phyloP scores from a whole-genome alignment of 169 alveolate species.

The Eimeria acervulina region DNA sequence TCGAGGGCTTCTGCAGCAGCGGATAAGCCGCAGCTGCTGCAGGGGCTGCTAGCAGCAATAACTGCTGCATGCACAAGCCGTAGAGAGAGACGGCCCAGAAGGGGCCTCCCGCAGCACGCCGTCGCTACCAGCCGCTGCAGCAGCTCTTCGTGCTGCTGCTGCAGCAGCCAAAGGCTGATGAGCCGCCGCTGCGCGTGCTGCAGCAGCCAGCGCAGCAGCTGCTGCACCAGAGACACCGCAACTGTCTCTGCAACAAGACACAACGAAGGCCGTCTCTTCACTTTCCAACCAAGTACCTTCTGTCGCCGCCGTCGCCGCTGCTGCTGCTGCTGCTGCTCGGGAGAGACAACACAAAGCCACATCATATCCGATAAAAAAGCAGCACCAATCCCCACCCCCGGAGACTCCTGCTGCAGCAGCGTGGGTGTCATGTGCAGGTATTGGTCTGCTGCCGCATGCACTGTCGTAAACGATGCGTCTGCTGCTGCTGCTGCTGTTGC shows the following conservation, averaged over 20 bases:
- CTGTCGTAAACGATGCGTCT: background rate
- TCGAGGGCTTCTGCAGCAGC: background rate
- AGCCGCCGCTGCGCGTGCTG: constrained; percentile 49
- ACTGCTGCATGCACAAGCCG: constrained; percentile 65
- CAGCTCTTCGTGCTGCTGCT: constrained; percentile 45
- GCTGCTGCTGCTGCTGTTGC: constrained; percentile 1
- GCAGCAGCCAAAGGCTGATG: constrained; percentile 41
- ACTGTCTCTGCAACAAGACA: constrained; percentile 43
- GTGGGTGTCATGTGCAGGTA: constrained; percentile 63
- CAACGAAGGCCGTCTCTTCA: background rate
- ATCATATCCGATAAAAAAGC: constrained; percentile 19
- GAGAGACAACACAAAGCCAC: background rate
- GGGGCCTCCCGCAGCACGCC: constrained; percentile 58
- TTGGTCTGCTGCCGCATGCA: constrained; percentile 31
- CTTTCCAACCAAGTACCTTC: background rate
- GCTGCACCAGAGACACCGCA: constrained; percentile 45
- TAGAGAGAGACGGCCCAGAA: constrained; percentile 36
- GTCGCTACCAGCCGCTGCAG: constrained; percentile 60
- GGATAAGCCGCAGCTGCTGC: constrained; percentile 21
- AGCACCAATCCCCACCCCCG: background rate
- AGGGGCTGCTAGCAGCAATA: constrained; percentile 40
- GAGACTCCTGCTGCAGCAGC: constrained; percentile 28
- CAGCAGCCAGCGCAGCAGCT: constrained; percentile 63
- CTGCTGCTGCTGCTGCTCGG: constrained; percentile 51
- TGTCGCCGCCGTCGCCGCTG: constrained; percentile 36